Evolutionary conservation across 164 flowering plant species (phyloP).

Genomic region (Kingdonia uniflora): DNA sequence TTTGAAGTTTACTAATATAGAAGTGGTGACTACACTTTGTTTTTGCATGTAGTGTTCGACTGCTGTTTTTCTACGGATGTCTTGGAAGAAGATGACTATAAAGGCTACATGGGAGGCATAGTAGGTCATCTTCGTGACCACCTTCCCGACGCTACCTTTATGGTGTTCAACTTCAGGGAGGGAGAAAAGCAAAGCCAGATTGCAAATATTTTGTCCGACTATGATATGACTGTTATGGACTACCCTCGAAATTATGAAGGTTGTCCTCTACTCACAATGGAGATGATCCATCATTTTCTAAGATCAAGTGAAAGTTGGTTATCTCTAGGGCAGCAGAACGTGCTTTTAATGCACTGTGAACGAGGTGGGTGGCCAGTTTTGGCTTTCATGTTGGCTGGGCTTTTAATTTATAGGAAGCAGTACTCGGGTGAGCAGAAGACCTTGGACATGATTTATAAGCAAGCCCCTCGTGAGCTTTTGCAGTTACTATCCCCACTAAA

Average conservation of each 20-base stretch:
- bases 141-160: constrained; percentile 64
- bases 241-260: constrained; percentile 89
- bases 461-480: constrained; percentile 85
- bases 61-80: constrained; percentile 74
- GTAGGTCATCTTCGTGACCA: constrained; percentile 58
- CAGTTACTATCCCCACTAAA: constrained; percentile 63
- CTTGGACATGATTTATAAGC: constrained; percentile 84
- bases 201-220: constrained; percentile 43
- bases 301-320: constrained; percentile 94
- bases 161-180: constrained; percentile 82
- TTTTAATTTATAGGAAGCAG: constrained; percentile 69
- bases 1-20: background rate
- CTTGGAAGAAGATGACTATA: constrained; percentile 53
- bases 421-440: constrained; percentile 85
- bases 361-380: constrained; percentile 91
- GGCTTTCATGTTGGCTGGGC: constrained; percentile 92
- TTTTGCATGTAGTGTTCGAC: constrained; percentile 64
- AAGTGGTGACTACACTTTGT: background rate
- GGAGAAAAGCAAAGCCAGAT: constrained; percentile 45
- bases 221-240: constrained; percentile 88
- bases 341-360: constrained; percentile 89
- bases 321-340: constrained; percentile 61
- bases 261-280: constrained; percentile 74
- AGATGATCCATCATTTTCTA: constrained; percentile 80
- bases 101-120: constrained; percentile 53